Evolutionary conservation across 2,329 filamentous ascomycete genomes (phyloP).

Genomic region (Penicillium hordei): DNA sequence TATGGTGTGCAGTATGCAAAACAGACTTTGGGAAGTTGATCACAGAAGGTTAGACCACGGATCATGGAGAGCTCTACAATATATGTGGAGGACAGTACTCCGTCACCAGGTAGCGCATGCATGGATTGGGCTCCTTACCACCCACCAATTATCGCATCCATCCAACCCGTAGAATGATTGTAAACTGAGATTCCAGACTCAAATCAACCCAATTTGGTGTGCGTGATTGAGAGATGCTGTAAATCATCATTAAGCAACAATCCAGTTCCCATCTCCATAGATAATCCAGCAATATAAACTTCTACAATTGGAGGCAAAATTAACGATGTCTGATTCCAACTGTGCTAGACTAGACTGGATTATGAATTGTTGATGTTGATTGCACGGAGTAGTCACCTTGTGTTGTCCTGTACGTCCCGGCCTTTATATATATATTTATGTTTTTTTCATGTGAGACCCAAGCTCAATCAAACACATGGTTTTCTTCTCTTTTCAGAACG

Average conservation of each 20-base stretch:
- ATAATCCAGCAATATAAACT: neutral
- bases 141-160: neutral
- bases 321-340: neutral
- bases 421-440: too few relatives aligned
- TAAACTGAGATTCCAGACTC: neutral
- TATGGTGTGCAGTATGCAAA: neutral
- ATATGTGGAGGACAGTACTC: slow-evolving; percentile 13
- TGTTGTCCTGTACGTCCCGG: neutral
- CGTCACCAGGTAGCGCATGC: neutral
- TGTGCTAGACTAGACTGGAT: neutral
- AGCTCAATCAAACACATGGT: neutral
- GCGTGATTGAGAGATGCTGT: neutral
- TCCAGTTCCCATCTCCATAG: neutral
- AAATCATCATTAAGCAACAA: neutral
- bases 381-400: neutral
- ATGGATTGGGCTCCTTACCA: neutral
- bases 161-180: neutral
- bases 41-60: neutral
- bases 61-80: neutral
- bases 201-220: neutral
- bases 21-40: neutral
- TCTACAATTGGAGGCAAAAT: neutral
- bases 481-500: neutral
- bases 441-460: neutral
- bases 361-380: neutral